Percentiles rank a stretch among this genome's conserved stretches.
Evolutionary conservation across 179 eudicot genomes (phyloP).

Genomic region (Beta lomatogona): DNA sequence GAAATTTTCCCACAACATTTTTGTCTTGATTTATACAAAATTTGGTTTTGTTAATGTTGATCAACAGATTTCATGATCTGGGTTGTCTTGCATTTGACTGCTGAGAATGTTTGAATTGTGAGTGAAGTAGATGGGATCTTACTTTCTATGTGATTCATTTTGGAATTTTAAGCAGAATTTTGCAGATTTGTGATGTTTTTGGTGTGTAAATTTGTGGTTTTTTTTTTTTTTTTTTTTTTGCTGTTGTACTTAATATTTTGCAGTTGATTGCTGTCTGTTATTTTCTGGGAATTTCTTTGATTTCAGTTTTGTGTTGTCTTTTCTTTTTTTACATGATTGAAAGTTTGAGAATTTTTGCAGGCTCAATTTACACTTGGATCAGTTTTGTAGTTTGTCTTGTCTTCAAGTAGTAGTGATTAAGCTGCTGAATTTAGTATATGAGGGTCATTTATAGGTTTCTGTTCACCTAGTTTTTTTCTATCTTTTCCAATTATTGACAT

Average conservation of each 20-base stretch:
- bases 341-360: slow-evolving; percentile 23
- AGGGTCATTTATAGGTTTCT: slow-evolving; percentile 7
- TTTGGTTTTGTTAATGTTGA: slow-evolving; percentile 22
- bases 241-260: neutral
- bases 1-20: slow-evolving; percentile 8
- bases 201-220: slow-evolving; percentile 8
- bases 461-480: neutral
- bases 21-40: neutral
- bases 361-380: slow-evolving; percentile 24
- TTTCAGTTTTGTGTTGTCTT: neutral
- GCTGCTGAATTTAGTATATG: slow-evolving; percentile 13
- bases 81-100: slow-evolving; percentile 29
- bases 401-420: slow-evolving; percentile 22
- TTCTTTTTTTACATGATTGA: neutral
- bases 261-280: neutral
- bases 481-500: slow-evolving; percentile 1
- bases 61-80: slow-evolving; percentile 39
- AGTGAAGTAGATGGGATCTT: slow-evolving; percentile 20
- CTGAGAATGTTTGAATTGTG: slow-evolving; percentile 20
- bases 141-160: slow-evolving; percentile 22
- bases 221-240: slow-evolving; percentile 1
- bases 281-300: slow-evolving; percentile 1
- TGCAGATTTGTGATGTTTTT: slow-evolving; percentile 9
- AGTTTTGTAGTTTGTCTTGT: slow-evolving; percentile 24
- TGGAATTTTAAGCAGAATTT: neutral